Evolutionary conservation across 208 protist genomes (phyloP).

Genomic region (Leishmania aethiopica): DNA sequence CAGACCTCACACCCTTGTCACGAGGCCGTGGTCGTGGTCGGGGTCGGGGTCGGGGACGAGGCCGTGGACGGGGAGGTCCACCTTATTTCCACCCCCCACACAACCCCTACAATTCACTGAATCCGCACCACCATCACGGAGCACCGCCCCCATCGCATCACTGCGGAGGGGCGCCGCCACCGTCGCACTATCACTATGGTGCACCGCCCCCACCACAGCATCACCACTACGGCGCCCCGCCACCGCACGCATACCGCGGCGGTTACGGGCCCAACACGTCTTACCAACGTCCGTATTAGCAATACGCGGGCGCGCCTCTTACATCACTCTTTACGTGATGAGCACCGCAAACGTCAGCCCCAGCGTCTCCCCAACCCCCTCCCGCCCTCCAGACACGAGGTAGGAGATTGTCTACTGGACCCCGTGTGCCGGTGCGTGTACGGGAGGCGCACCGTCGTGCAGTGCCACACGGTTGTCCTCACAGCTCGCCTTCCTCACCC

Average conservation of each 20-base stretch:
- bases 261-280: conserved; percentile 24
- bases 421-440: neutral
- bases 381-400: neutral
- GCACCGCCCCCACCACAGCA: conserved; percentile 5
- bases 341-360: neutral
- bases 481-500: neutral
- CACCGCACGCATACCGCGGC: conserved; percentile 25
- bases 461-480: neutral
- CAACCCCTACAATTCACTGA: neutral
- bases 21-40: conserved; percentile 26
- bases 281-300: conserved; percentile 24
- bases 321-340: neutral
- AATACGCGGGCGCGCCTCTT: neutral
- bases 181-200: conserved; percentile 9
- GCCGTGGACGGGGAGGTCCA: conserved; percentile 22
- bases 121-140: conserved; percentile 6
- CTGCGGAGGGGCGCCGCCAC: conserved; percentile 1
- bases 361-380: neutral
- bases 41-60: conserved; percentile 28
- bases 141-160: neutral
- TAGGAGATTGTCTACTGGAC: neutral
- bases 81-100: conserved; percentile 10
- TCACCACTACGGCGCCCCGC: neutral
- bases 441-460: neutral
- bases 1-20: conserved; percentile 35